phyloP scores from a whole-genome alignment of 306 rosid genomes.

The Arachis stenosperma region DNA sequence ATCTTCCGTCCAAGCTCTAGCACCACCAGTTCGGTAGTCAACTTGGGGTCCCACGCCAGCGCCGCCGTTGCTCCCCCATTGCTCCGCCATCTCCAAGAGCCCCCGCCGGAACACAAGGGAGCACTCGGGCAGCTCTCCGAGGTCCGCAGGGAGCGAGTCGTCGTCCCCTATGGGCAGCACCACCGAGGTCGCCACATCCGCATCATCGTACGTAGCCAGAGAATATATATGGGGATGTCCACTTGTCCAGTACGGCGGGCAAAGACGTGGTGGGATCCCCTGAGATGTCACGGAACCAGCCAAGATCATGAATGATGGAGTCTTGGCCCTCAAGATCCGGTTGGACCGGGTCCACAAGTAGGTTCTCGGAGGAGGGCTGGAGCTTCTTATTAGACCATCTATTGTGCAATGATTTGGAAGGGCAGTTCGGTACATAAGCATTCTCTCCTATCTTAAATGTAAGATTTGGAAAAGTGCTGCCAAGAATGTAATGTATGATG shows the following conservation, averaged over 20 bases:
- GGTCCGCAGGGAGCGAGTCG: constrained; percentile 83
- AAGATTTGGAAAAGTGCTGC: not conserved
- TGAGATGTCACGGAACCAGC: constrained; percentile 79
- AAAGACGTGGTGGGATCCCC: constrained; percentile 55
- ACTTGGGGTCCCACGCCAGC: constrained; percentile 62
- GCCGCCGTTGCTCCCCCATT: constrained; percentile 23
- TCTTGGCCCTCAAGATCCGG: constrained; percentile 47
- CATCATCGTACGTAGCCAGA: constrained; percentile 38
- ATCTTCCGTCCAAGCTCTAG: not conserved
- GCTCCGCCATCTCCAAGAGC: not conserved
- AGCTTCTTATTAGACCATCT: constrained; percentile 37
- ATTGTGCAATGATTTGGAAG: not conserved
- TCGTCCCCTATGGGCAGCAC: constrained; percentile 82
- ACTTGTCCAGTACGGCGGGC: constrained; percentile 50
- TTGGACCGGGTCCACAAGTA: constrained; percentile 2
- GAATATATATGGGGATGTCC: constrained; percentile 57
- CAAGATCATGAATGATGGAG: constrained; percentile 53
- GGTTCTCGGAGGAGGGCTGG: constrained; percentile 18
- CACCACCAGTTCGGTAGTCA: constrained; percentile 16
- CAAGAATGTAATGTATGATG: constrained; percentile 3
- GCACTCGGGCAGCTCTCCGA: constrained; percentile 92
- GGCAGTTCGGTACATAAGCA: constrained; percentile 65
- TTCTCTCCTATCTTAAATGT: too few relatives aligned
- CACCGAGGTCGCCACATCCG: constrained; percentile 53
- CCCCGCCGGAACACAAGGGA: constrained; percentile 60